Conservation (phyloP, 2,329 filamentous ascomycete species). For the Pseudogymnoascus sp. region DNA sequence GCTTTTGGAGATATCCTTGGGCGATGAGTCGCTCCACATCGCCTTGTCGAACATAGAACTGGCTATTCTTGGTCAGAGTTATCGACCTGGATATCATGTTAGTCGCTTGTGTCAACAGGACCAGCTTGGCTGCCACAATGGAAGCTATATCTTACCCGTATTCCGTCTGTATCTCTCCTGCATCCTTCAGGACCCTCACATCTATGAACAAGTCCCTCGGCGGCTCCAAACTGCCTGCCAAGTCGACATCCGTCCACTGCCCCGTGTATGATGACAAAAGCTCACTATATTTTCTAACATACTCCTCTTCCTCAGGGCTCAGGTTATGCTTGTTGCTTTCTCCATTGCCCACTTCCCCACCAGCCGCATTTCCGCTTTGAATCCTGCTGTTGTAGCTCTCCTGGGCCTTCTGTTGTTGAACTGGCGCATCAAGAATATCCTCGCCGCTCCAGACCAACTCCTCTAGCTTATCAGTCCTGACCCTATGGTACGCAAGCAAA, state of each 20-base stretch:
- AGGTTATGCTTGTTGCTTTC: conserved; percentile 64
- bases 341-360: conserved; percentile 33
- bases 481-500: conserved; percentile 86
- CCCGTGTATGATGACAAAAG: conserved; percentile 94
- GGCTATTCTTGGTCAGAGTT: conserved; percentile 94
- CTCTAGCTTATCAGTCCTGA: conserved; percentile 84
- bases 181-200: conserved; percentile 90
- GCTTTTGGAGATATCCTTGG: conserved; percentile 88
- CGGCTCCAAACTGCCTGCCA: conserved; percentile 88
- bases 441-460: conserved; percentile 87
- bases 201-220: conserved; percentile 96
- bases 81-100: conserved; percentile 59
- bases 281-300: conserved; percentile 85
- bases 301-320: conserved; percentile 94
- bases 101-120: conserved; percentile 14
- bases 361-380: conserved; percentile 27
- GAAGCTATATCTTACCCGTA: conserved; percentile 65
- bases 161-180: conserved; percentile 97
- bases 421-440: conserved; percentile 67
- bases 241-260: conserved; percentile 95
- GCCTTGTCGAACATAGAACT: conserved; percentile 92
- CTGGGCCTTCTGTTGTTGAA: conserved; percentile 46
- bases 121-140: neutral
- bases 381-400: conserved; percentile 21
- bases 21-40: conserved; percentile 92